Evolutionary conservation across 257 asterid species (phyloP).

Genomic region (Capsicum pubescens): DNA sequence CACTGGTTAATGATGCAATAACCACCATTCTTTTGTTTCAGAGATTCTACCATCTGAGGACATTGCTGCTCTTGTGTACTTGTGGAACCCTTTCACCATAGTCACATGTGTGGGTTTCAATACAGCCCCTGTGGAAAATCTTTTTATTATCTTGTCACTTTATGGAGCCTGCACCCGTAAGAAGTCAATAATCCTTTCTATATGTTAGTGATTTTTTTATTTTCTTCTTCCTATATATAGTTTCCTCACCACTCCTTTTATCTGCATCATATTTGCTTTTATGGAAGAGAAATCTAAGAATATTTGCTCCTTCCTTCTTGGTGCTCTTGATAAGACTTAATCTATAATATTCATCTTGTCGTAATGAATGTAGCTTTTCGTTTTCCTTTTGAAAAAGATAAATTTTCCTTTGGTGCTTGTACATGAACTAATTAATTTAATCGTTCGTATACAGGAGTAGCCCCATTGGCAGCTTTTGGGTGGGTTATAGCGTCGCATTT

Average conservation of each 20-base stretch:
- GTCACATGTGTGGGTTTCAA: constrained; percentile 86
- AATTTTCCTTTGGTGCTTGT: constrained; percentile 6
- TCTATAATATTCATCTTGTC: background rate
- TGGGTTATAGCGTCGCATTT: constrained; percentile 93
- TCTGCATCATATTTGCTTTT: background rate
- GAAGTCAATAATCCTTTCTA: constrained; percentile 35
- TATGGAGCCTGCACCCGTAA: constrained; percentile 92
- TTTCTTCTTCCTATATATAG: background rate
- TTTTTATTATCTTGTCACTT: constrained; percentile 71
- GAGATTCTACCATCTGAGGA: constrained; percentile 82
- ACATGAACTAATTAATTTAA: constrained; percentile 34
- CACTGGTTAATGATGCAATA: constrained; percentile 27
- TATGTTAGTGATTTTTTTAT: constrained; percentile 26
- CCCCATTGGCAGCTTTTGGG: constrained; percentile 93
- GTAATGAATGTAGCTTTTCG: background rate
- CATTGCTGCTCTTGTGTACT: constrained; percentile 88
- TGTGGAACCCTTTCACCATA: constrained; percentile 95
- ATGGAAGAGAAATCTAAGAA: background rate
- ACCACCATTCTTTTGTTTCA: constrained; percentile 38
- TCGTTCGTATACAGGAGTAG: constrained; percentile 59
- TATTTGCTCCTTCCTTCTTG: constrained; percentile 16
- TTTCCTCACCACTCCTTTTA: background rate
- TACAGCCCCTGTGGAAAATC: constrained; percentile 82
- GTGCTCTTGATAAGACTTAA: background rate
- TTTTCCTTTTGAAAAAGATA: background rate